Evolutionary conservation across 2,329 filamentous ascomycete species (phyloP).

Genomic region (Colletotrichum neosansevieriae): DNA sequence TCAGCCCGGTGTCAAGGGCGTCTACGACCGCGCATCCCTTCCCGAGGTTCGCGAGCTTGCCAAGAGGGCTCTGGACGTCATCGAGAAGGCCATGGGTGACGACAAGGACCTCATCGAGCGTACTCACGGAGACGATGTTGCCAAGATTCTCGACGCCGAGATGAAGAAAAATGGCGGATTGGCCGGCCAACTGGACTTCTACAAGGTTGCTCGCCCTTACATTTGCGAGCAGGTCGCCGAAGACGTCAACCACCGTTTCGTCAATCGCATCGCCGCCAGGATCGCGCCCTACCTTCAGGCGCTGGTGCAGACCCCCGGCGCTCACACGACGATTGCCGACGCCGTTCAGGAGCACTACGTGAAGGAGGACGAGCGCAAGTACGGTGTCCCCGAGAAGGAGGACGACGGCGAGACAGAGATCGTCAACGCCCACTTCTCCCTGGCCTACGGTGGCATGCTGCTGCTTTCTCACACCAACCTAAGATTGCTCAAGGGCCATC

Average conservation of each 20-base stretch:
- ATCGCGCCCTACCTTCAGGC: slow-evolving; percentile 82
- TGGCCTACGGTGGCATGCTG: slow-evolving; percentile 98
- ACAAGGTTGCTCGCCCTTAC: slow-evolving; percentile 77
- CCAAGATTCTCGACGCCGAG: slow-evolving; percentile 79
- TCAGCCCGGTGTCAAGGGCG: slow-evolving; percentile 90
- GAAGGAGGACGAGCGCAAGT: slow-evolving; percentile 88
- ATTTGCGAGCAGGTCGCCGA: slow-evolving; percentile 88
- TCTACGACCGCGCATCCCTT: slow-evolving; percentile 88
- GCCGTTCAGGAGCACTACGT: slow-evolving; percentile 83
- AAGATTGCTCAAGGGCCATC: slow-evolving; percentile 92
- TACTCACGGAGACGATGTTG: slow-evolving; percentile 78
- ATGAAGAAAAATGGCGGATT: slow-evolving; percentile 78
- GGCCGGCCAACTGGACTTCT: slow-evolving; percentile 71
- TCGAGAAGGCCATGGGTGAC: slow-evolving; percentile 91
- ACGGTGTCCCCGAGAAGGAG: slow-evolving; percentile 84
- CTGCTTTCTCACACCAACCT: slow-evolving; percentile 96
- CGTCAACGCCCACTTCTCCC: slow-evolving; percentile 96
- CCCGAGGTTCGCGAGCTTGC: slow-evolving; percentile 95
- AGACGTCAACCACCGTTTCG: slow-evolving; percentile 85
- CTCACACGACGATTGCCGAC: slow-evolving; percentile 73
- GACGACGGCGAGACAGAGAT: slow-evolving; percentile 95
- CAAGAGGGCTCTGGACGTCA: slow-evolving; percentile 83
- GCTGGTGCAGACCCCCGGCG: slow-evolving; percentile 72
- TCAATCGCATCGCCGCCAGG: slow-evolving; percentile 76
- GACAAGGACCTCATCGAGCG: slow-evolving; percentile 75